A percentile compares a stretch with the other conserved stretches of the same genome.
Conservation (phyloP, 257 asterid genomes). For the Nicotiana tomentosiformis region DNA sequence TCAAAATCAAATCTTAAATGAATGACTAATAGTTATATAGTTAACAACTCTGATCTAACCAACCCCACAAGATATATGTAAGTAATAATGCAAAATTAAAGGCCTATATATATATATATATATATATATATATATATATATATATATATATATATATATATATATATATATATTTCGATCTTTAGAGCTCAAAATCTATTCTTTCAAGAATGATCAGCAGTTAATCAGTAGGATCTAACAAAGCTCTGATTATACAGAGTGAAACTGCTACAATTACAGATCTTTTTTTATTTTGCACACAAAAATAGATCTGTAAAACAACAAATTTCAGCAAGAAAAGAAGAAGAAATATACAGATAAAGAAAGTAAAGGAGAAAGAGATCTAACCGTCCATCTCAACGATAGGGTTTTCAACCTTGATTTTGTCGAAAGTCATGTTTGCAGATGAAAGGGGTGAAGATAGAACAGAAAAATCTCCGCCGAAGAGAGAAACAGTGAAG, state of each 20-base stretch:
- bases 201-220: background rate
- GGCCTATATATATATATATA: background rate
- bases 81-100: background rate
- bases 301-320: background rate
- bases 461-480: background rate
- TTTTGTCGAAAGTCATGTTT: constrained; percentile 71
- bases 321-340: background rate
- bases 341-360: background rate
- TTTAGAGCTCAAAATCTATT: background rate
- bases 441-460: background rate
- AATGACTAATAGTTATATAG: background rate
- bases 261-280: background rate
- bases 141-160: too few species aligned
- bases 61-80: background rate
- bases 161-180: background rate
- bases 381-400: constrained; percentile 99
- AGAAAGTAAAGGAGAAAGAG: constrained; percentile 2
- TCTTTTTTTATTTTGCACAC: background rate
- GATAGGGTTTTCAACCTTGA: constrained; percentile 94
- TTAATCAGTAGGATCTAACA: background rate
- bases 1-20: background rate
- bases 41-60: background rate
- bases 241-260: background rate
- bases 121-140: background rate
- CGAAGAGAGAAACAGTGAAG: background rate